Base-by-base conservation (phyloP, 2,329 filamentous ascomycete species). In the Annulohypoxylon truncatum region DNA sequence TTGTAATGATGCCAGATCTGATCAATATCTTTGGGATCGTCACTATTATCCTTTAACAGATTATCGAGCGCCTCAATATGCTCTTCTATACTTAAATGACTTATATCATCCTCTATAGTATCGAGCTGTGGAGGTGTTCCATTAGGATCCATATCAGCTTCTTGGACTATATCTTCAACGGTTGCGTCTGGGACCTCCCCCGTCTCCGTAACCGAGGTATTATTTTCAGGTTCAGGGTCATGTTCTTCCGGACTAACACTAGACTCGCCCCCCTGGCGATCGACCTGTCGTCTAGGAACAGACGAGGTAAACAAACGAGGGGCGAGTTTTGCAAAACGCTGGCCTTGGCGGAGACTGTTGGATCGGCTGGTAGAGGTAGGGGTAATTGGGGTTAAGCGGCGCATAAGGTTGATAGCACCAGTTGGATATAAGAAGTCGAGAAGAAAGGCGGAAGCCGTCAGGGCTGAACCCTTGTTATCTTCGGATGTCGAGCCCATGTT, bases 361-460 rank as follows among this genome's bases (percentile, higher is more conserved):
- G 71, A 74, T 72, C 52, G 73, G 61, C 51, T 74, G 69, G 31
- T 64, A 70, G 44, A 70, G 31, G 67, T 51, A 5, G 68, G 64
- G 4, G 50, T 63, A 26, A 64, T 59, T 2, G 68, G 65, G 2
- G 64, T 70, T 46, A 76, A 70, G 26, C 79, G 80, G 42, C 81
- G 81, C 64, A 85, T 70, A 4, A 84, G 76, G 12, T 80, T 76
- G 10, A 81, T 61, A 9, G 83, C 79, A 8, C 80, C 81, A 31
- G 72, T 80, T 4, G 85, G 85, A 55, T 87, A 87, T 7, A 88
- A 75, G 57, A 88, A 88, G 74, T 88, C 86, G 74, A 88, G 82
- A 50, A 85, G 76, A 58, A 86, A 83, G 7, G 80, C 72, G 3
- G 85, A 86, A 26, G 84, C 82, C 38, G 77, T 77, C 59, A 85